These are phyloP conservation scores for Saccharomyces eubayanus DNA, from an alignment of 805 yeast genomes.

Conservation along the genomic window DNA sequence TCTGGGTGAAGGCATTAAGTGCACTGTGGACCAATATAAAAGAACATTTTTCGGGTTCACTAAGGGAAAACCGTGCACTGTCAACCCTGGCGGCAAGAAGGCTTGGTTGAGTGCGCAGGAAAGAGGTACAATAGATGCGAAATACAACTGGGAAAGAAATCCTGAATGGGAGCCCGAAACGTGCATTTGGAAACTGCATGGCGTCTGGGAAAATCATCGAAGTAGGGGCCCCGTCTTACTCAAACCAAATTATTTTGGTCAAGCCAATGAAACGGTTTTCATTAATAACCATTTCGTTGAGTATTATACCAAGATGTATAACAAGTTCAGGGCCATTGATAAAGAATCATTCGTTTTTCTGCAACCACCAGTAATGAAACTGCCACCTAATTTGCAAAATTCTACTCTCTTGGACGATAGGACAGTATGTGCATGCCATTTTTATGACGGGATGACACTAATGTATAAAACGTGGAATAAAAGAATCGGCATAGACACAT, in stretches of 20 bases:
- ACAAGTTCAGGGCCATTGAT: conserved; percentile 40
- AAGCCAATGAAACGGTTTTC: conserved; percentile 45
- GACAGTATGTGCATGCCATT: conserved; percentile 79
- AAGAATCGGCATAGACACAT: conserved; percentile 74
- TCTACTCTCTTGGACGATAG: conserved; percentile 48
- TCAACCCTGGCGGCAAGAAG: conserved; percentile 58
- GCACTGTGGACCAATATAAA: conserved; percentile 59
- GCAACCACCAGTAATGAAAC: conserved; percentile 80
- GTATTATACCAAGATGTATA: conserved; percentile 47
- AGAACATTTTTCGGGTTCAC: conserved; percentile 73
- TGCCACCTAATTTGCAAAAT: conserved; percentile 52
- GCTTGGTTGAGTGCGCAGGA: conserved; percentile 61
- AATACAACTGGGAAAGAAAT: conserved; percentile 64
- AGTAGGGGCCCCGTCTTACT: conserved; percentile 30
- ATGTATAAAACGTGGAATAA: conserved; percentile 89
- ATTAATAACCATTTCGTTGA: conserved; percentile 56
- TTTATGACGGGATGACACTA: conserved; percentile 88
- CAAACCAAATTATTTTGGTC: conserved; percentile 44
- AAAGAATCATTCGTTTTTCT: conserved; percentile 48
- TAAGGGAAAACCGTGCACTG: conserved; percentile 43
- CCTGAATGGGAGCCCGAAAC: conserved; percentile 59
- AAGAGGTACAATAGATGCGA: conserved; percentile 38
- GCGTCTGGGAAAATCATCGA: conserved; percentile 56
- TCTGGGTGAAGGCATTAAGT: conserved; percentile 70
- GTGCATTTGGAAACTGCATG: conserved; percentile 76